phyloP scores from a whole-genome alignment of 805 yeast species.

The Ogataea pignaliae region DNA sequence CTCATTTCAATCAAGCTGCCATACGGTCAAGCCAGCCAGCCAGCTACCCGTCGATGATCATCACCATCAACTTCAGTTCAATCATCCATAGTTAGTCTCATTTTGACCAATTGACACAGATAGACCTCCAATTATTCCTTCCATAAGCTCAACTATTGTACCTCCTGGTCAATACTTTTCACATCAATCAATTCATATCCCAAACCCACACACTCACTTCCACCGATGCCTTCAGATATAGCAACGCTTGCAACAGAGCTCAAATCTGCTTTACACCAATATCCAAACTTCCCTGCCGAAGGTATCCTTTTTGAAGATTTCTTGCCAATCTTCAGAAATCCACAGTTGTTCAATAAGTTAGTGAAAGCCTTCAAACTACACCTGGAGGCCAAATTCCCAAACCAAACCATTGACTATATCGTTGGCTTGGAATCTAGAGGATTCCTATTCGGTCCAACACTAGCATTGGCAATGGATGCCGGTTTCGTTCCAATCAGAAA shows the following conservation, averaged over 20 bases:
- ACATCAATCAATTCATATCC: background rate
- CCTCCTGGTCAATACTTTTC: background rate
- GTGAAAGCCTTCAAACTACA: slow-evolving; percentile 77
- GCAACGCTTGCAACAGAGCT: slow-evolving; percentile 38
- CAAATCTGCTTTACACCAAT: slow-evolving; percentile 59
- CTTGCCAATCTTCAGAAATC: slow-evolving; percentile 85
- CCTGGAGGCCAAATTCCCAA: slow-evolving; percentile 50
- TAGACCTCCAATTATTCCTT: no score
- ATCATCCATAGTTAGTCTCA: no score
- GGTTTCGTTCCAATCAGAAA: slow-evolving; percentile 96
- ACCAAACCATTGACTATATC: slow-evolving; percentile 67
- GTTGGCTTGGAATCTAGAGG: slow-evolving; percentile 98
- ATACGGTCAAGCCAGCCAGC: no score
- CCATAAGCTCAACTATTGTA: background rate
- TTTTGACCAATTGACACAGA: no score
- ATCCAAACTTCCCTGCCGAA: slow-evolving; percentile 90
- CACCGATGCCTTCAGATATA: slow-evolving; percentile 16
- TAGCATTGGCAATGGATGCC: slow-evolving; percentile 83
- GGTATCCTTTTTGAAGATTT: slow-evolving; percentile 96
- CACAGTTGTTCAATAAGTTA: slow-evolving; percentile 74
- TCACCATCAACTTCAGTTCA: no score
- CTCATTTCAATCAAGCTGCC: no score
- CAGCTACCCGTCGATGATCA: no score
- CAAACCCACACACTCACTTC: background rate
- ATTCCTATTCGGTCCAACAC: slow-evolving; percentile 90